Percentiles rank a stretch among this genome's conserved stretches.
Conservation (phyloP, 495 filamentous ascomycete genomes). For the Xylaria nigripes region DNA sequence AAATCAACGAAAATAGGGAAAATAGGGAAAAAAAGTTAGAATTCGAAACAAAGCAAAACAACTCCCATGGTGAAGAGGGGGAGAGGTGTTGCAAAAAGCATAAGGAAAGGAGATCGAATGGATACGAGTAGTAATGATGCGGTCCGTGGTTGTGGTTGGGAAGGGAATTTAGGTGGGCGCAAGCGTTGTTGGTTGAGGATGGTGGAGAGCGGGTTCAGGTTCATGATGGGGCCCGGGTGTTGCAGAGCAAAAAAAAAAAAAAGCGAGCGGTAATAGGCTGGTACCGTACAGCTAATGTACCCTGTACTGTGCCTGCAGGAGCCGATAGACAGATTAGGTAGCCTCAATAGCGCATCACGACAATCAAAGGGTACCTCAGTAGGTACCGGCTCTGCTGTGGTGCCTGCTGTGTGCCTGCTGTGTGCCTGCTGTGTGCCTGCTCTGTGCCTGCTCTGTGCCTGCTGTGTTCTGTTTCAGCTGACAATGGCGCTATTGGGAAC, state of each 20-base stretch:
- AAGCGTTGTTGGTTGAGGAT: slow-evolving; percentile 7
- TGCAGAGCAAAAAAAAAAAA: background rate
- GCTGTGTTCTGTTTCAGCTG: background rate
- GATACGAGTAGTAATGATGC: slow-evolving; percentile 17
- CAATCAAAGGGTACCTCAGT: background rate
- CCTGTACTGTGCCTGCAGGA: slow-evolving; percentile 4
- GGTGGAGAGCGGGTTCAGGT: background rate
- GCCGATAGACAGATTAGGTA: background rate
- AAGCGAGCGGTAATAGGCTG: background rate
- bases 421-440: background rate
- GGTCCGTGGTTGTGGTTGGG: slow-evolving; percentile 4
- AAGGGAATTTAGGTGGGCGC: slow-evolving; percentile 9
- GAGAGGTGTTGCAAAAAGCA: slow-evolving; percentile 15
- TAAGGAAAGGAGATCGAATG: slow-evolving; percentile 20
- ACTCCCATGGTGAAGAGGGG: slow-evolving; percentile 4
- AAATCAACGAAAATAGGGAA: background rate
- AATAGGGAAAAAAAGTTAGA: background rate
- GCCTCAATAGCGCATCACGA: slow-evolving; percentile 1
- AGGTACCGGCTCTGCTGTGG: too few relatives aligned
- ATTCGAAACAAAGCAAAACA: slow-evolving; percentile 1
- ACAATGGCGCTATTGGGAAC: background rate
- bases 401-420: background rate
- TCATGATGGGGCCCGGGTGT: background rate
- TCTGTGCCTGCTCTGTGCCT: too few relatives aligned
- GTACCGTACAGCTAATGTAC: background rate